Evolutionary conservation across 768 basidiomycete species (phyloP).

Genomic region (Boletus sensibilis): DNA sequence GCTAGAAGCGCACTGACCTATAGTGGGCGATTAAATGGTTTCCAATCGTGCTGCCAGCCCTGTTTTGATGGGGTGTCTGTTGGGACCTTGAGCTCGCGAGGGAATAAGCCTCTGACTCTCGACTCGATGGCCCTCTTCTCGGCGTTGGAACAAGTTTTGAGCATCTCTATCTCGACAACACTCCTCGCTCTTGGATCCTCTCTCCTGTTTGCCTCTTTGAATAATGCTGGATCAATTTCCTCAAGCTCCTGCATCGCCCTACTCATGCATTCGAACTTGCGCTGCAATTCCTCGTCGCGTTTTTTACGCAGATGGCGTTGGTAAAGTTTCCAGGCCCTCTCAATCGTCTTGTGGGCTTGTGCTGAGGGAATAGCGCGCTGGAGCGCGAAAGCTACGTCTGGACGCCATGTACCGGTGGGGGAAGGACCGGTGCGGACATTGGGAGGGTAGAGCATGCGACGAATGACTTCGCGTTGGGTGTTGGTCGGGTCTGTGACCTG

Average conservation of each 20-base stretch:
- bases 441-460: conserved; percentile 76
- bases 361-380: conserved; percentile 83
- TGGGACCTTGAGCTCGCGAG: conserved; percentile 82
- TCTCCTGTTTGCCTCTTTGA: conserved; percentile 67
- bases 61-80: conserved; percentile 78
- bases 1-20: conserved; percentile 15
- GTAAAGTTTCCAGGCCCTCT: conserved; percentile 86
- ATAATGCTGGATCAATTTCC: conserved; percentile 48
- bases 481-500: conserved; percentile 39
- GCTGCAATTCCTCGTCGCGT: conserved; percentile 63
- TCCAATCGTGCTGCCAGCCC: conserved; percentile 91
- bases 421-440: conserved; percentile 68
- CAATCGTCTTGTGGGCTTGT: conserved; percentile 90
- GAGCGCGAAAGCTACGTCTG: conserved; percentile 72
- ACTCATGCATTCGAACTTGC: conserved; percentile 82
- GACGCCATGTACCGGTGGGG: conserved; percentile 83
- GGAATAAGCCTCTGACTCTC: conserved; percentile 78
- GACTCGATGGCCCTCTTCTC: conserved; percentile 75
- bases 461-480: conserved; percentile 69
- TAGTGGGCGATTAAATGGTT: conserved; percentile 55
- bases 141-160: conserved; percentile 60
- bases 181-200: conserved; percentile 72
- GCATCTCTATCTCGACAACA: conserved; percentile 52
- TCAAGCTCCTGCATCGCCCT: conserved; percentile 82
- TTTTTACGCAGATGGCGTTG: conserved; percentile 69